These are phyloP conservation scores for Tillandsia fasciculata DNA, from an alignment of 176 grass and related monocot genomes.

Conservation along the genomic window DNA sequence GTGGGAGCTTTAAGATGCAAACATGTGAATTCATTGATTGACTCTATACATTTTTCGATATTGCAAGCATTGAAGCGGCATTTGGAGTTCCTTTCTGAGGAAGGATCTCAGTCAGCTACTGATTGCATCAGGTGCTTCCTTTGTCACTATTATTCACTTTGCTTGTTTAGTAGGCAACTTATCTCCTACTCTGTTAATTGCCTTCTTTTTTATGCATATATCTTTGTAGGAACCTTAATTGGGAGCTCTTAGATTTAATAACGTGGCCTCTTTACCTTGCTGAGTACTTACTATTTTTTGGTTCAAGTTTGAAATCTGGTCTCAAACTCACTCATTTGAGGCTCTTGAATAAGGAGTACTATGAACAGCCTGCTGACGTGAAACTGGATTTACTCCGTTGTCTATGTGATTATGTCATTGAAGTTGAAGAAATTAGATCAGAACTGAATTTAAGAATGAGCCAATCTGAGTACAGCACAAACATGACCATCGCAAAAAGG, in stretches of 20 bases:
- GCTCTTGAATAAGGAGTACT: conserved; percentile 67
- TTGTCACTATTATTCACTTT: conserved; percentile 5
- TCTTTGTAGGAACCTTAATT: conserved; percentile 84
- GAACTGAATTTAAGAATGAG: conserved; percentile 59
- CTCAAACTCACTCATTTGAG: conserved; percentile 64
- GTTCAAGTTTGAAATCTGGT: conserved; percentile 46
- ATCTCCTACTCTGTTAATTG: conserved; percentile 1
- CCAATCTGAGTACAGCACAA: conserved; percentile 42
- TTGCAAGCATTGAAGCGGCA: conserved; percentile 66
- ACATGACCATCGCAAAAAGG: conserved; percentile 34
- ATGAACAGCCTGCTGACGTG: conserved; percentile 48
- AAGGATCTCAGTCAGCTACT: conserved; percentile 61
- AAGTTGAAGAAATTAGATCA: conserved; percentile 49
- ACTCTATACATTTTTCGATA: conserved; percentile 80
- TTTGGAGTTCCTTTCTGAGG: conserved; percentile 52
- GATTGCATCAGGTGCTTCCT: conserved; percentile 68
- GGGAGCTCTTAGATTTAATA: conserved; percentile 83
- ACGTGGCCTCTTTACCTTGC: conserved; percentile 95
- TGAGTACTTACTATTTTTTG: conserved; percentile 66
- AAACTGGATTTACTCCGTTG: conserved; percentile 77
- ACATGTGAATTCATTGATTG: conserved; percentile 58
- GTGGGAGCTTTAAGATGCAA: conserved; percentile 34
- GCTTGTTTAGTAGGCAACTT: conserved; percentile 5
- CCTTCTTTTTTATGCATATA: conserved; percentile 13
- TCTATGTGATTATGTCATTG: conserved; percentile 83